Evolutionary conservation across 768 basidiomycete species (phyloP).

Genomic region (Mycena leptocephala): DNA sequence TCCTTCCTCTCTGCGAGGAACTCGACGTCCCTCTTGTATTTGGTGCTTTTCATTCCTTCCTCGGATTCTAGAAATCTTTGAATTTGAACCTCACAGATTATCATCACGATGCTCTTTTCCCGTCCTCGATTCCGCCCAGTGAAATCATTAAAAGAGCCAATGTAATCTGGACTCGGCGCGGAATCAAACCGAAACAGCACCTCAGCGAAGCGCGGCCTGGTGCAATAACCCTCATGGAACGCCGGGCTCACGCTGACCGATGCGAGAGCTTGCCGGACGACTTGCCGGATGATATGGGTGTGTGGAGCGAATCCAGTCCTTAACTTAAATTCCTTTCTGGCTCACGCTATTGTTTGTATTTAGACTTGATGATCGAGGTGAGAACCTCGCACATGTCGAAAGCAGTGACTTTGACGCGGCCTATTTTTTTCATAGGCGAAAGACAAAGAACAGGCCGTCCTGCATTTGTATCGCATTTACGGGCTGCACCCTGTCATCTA

Average conservation of each 20-base stretch:
- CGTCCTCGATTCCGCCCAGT: slow-evolving; percentile 71
- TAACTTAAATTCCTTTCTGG: slow-evolving; percentile 13
- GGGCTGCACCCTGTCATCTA: slow-evolving; percentile 75
- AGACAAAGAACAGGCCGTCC: slow-evolving; percentile 94
- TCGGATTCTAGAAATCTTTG: slow-evolving; percentile 49
- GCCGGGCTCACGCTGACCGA: slow-evolving; percentile 89
- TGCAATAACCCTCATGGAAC: slow-evolving; percentile 87
- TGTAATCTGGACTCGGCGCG: slow-evolving; percentile 80
- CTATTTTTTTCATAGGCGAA: slow-evolving; percentile 67
- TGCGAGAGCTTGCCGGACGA: slow-evolving; percentile 78
- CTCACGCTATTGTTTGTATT: neutral
- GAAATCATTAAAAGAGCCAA: slow-evolving; percentile 85
- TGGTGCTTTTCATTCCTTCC: slow-evolving; percentile 56
- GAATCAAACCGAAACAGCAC: slow-evolving; percentile 94
- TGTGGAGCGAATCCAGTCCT: slow-evolving; percentile 36
- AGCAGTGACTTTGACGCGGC: neutral
- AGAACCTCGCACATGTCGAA: slow-evolving; percentile 33
- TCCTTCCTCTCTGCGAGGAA: slow-evolving; percentile 90
- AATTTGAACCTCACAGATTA: slow-evolving; percentile 65
- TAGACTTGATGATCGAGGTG: slow-evolving; percentile 92
- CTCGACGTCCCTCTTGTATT: slow-evolving; percentile 83
- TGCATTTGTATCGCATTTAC: slow-evolving; percentile 88
- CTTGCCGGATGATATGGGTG: slow-evolving; percentile 79
- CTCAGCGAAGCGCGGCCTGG: slow-evolving; percentile 92
- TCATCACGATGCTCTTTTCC: slow-evolving; percentile 86